Evolutionary conservation across 2,329 filamentous ascomycete genomes (phyloP), one percentile per base, ranked within the genome.

Genomic region (Trichoderma polysporum): DNA sequence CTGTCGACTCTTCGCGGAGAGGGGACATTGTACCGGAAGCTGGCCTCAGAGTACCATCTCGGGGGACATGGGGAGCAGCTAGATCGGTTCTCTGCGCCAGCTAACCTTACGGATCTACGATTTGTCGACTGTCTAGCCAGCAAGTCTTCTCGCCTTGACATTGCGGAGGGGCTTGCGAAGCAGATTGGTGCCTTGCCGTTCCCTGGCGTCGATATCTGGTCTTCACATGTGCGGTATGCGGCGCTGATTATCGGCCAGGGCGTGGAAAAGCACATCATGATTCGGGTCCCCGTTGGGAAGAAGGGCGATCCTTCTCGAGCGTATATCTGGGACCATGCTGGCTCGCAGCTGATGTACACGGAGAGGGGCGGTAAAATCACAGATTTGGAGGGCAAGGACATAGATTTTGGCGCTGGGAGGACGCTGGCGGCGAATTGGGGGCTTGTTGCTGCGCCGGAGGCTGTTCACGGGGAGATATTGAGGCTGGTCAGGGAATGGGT

Each of bases 341-440:
- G 85, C 6, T 84, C 85, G 1, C 86, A 87, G 80, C 76, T 88
- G 66, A 76, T 87, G 33, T 83, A 86, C 65, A 81, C 84, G 65
- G 85, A 88, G 74, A 76, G 83, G 1, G 85, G 85, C 1, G 85
- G 85, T 22, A 78, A 76, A 66, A 78, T 87, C 53, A 86, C 84
- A 0, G 85, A 88, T 63, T 75, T 80, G 62, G 77, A 80, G 19
- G 79, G 78, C 8, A 70, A 69, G 50, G 62, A 69, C 1, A 74
- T 79, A 3, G 76, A 80, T 41, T 80, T 80, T 70, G 74, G 75
- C 25, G 75, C 73, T 0, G 79, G 79, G 1, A 72, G 79, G 50
- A 72, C 74, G 13, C 54, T 80, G 70, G 70, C 66, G 52, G 72
- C 69, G 22, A 80, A 79, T 57, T 69, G 75, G 39, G 79, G 79